phyloP scores from a whole-genome alignment of 306 rosid genomes.

The Pyrus betulifolia region DNA sequence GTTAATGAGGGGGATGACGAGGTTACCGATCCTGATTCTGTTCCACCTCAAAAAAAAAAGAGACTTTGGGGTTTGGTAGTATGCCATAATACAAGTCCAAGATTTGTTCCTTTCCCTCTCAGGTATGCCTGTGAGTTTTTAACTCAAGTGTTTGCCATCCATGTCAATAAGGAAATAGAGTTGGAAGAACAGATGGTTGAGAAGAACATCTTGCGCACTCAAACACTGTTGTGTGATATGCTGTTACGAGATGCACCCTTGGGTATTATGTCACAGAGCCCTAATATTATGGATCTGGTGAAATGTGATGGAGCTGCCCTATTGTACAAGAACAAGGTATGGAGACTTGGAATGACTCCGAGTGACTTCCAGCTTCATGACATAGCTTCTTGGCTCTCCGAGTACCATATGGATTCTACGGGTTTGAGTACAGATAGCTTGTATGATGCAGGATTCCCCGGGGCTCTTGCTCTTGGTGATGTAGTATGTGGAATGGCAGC shows the following conservation, averaged over 20 bases:
- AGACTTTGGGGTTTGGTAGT: slow-evolving; percentile 96
- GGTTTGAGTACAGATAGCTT: slow-evolving; percentile 96
- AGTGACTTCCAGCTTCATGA: slow-evolving; percentile 66
- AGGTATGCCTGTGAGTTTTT: slow-evolving; percentile 97
- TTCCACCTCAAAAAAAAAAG: slow-evolving; percentile 67
- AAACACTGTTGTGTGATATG: slow-evolving; percentile 90
- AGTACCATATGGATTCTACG: slow-evolving; percentile 79
- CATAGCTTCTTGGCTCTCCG: slow-evolving; percentile 62
- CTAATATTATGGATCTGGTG: slow-evolving; percentile 93
- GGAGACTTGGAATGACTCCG: slow-evolving; percentile 75
- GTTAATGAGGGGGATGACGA: slow-evolving; percentile 88
- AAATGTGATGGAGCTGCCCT: slow-evolving; percentile 93
- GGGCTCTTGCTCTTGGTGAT: slow-evolving; percentile 61
- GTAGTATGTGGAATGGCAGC: slow-evolving; percentile 91
- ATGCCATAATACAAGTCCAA: slow-evolving; percentile 85
- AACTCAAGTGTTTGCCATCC: slow-evolving; percentile 92
- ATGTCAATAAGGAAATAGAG: slow-evolving; percentile 86
- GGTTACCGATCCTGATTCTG: slow-evolving; percentile 44
- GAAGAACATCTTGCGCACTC: slow-evolving; percentile 86
- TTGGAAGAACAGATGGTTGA: slow-evolving; percentile 74
- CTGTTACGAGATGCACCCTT: slow-evolving; percentile 90
- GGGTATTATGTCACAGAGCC: slow-evolving; percentile 81
- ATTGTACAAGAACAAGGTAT: slow-evolving; percentile 57
- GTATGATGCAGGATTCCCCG: slow-evolving; percentile 83
- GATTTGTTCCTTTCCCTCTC: slow-evolving; percentile 95